These are phyloP conservation scores for Arctostaphylos glauca DNA, from an alignment of 148 eudicot genomes.

Conservation along the genomic window DNA sequence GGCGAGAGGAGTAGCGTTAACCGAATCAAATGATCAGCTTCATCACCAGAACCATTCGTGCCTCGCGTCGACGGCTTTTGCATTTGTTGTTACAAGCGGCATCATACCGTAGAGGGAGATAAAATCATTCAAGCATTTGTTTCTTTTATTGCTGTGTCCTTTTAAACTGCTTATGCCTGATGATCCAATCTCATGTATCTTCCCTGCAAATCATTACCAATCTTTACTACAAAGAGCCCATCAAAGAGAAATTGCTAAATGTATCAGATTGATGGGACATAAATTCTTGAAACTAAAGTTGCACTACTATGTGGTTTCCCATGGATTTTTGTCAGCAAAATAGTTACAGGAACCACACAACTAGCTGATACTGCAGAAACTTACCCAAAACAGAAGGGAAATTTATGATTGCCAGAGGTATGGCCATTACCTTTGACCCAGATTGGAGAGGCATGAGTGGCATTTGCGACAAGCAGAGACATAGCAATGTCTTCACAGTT, in stretches of 20 bases:
- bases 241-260: neutral
- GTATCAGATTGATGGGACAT: neutral
- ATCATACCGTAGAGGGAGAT: conserved; percentile 49
- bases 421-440: conserved; percentile 68
- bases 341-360: neutral
- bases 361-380: neutral
- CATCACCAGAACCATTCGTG: conserved; percentile 67
- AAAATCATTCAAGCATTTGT: conserved; percentile 60
- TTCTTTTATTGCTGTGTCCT: conserved; percentile 49
- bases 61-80: conserved; percentile 53
- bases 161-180: conserved; percentile 54
- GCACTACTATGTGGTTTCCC: neutral
- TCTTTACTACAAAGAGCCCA: neutral
- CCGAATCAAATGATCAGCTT: neutral
- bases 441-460: conserved; percentile 61
- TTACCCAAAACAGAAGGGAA: neutral
- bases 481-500: conserved; percentile 83
- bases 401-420: neutral
- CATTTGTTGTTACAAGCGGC: conserved; percentile 58
- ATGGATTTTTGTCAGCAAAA: neutral
- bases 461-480: conserved; percentile 76
- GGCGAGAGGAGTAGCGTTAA: neutral
- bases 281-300: neutral
- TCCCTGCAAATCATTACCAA: conserved; percentile 36
- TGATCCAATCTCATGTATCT: conserved; percentile 62